Conservation (phyloP, 768 basidiomycete species). For the Tremella fuciformis region DNA sequence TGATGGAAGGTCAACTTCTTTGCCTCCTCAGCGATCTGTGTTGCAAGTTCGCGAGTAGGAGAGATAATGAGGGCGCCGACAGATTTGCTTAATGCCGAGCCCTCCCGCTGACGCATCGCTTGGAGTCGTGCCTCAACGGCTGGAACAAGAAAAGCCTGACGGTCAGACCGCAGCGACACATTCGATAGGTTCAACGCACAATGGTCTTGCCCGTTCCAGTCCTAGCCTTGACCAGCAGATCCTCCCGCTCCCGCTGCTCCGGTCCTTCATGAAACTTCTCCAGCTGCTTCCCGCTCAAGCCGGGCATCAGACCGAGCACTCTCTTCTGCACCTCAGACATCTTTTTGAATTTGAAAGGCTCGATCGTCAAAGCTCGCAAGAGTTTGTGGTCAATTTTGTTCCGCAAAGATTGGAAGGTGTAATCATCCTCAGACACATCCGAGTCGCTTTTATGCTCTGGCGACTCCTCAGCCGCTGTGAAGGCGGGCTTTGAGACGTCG, state of each 20-base stretch:
- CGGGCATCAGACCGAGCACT: conserved; percentile 73
- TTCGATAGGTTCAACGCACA: conserved; percentile 24
- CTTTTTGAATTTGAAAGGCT: conserved; percentile 64
- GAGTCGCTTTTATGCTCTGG: no score
- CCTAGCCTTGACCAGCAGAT: conserved; percentile 80
- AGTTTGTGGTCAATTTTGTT: conserved; percentile 51
- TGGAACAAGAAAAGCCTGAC: conserved; percentile 73
- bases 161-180: not conserved
- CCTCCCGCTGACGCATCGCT: conserved; percentile 52
- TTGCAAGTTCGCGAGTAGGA: conserved; percentile 84
- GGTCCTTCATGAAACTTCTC: not conserved
- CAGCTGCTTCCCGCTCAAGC: conserved; percentile 54
- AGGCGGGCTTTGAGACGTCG: no score
- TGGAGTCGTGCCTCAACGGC: conserved; percentile 74
- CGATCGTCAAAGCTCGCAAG: conserved; percentile 62
- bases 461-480: no score
- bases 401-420: conserved; percentile 49
- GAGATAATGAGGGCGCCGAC: conserved; percentile 78
- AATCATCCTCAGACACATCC: no score
- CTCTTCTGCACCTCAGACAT: conserved; percentile 82
- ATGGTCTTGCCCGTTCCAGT: conserved; percentile 88
- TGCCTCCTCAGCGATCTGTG: conserved; percentile 84
- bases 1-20: conserved; percentile 64
- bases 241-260: conserved; percentile 42
- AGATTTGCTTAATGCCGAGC: conserved; percentile 52